A percentile compares a stretch with the other conserved stretches of the same genome.
phyloP scores from a whole-genome alignment of 441 rosid genomes.

The Caryocar brasiliense region DNA sequence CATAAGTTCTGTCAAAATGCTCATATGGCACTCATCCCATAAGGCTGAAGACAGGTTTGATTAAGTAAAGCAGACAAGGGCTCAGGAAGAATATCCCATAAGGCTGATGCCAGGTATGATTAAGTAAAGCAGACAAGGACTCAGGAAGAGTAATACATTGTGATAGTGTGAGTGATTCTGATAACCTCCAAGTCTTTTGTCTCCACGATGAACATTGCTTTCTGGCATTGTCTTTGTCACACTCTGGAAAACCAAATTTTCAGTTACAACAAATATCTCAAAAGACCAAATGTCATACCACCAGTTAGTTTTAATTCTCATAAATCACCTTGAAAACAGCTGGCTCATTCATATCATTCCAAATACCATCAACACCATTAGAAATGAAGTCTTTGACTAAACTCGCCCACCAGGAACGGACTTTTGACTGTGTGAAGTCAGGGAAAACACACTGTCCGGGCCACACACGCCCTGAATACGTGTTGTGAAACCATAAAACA shows the following conservation, averaged over 20 bases:
- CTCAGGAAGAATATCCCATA: too few species aligned
- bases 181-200: constrained; percentile 73
- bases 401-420: constrained; percentile 87
- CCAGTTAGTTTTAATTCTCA: too few species aligned
- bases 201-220: constrained; percentile 73
- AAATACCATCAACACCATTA: constrained; percentile 91
- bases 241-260: constrained; percentile 32
- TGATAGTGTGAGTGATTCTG: constrained; percentile 81
- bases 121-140: neutral
- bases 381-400: constrained; percentile 65
- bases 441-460: constrained; percentile 96
- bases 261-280: too few species aligned
- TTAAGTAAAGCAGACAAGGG: too few species aligned
- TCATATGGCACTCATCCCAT: too few species aligned
- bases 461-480: constrained; percentile 79
- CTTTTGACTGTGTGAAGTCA: constrained; percentile 69
- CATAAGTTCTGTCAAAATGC: too few species aligned
- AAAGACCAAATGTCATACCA: neutral
- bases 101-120: too few species aligned
- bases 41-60: too few species aligned
- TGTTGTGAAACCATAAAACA: constrained; percentile 1
- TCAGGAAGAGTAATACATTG: constrained; percentile 56
- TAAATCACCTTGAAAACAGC: constrained; percentile 72
- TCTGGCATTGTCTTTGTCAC: constrained; percentile 92
- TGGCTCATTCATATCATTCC: constrained; percentile 99